Evolutionary conservation across 2,329 filamentous ascomycete species (phyloP), one percentile per base, ranked within the genome.

Genomic region (Cordyceps militaris): DNA sequence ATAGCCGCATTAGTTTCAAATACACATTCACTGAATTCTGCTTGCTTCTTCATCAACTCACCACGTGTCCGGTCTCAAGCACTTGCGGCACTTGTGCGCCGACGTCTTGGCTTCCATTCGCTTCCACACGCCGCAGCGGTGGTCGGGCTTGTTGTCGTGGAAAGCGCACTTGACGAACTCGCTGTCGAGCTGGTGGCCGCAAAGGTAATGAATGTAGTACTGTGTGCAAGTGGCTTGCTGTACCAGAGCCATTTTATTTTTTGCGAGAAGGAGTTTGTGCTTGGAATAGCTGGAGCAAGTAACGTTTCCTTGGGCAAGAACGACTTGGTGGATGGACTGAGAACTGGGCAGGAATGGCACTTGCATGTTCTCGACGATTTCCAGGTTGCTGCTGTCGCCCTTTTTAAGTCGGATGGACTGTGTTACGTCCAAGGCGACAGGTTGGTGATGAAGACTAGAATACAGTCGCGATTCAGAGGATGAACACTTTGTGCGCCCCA

Each of bases 171-270:
- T 38, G 7, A 38, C 36, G 24, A 52, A 52, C 32, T 52, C 49
- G n/a, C n/a, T 52, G 11, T 52, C 30, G 30, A 52, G 7, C 8
- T 38, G 32, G 13, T 52, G 49, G 13, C 49, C 49, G 34, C 49
- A 52, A 16, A 26, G n/a, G 32, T 52, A 52, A 19, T 52, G 49
- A 19, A 52, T 52, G 19, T 38, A 52, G 32, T 40, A 52, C 32
- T 52, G 49, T 9, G 49, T 52, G 30, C 49, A 52, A 6, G 19
- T 21, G 10, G 49, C 13, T 23, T 28, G 30, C 19, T 36, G 30
- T n/a, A n/a, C n/a, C 13, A 32, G 30, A 30, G n/a, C 32, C 49
- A 52, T 52, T 32, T 32, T 48, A 23, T 38, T 38, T 14, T 32
- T 32, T 5, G 30, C 30, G 30, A 32, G n/a, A n/a, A n/a, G n/a